Percentiles rank a stretch among this genome's conserved stretches.
Evolutionary conservation across 164 flowering plant species (phyloP).

Genomic region (Hamamelis virginiana): DNA sequence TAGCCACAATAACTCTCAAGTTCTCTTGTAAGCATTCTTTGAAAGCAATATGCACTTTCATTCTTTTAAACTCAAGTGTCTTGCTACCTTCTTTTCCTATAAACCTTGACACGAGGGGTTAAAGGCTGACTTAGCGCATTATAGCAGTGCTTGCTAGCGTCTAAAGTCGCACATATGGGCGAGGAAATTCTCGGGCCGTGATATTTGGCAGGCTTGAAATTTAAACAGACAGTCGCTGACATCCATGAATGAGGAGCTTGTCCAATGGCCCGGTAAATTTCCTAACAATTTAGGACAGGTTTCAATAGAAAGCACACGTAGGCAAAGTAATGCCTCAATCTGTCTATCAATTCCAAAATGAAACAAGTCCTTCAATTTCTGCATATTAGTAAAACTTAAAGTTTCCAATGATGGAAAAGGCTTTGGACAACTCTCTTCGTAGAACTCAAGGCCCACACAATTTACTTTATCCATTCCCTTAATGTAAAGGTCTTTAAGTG

Average conservation of each 20-base stretch:
- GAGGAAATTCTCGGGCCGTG: too few species aligned
- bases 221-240: not conserved
- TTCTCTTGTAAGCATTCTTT: too few species aligned
- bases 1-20: too few species aligned
- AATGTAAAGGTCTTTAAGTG: constrained; percentile 12
- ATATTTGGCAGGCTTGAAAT: not conserved
- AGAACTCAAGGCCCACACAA: not conserved
- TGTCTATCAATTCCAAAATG: not conserved
- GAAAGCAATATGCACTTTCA: too few species aligned
- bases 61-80: too few species aligned
- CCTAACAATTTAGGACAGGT: constrained; percentile 9
- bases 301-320: constrained; percentile 8
- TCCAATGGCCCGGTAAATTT: constrained; percentile 1
- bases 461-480: not conserved
- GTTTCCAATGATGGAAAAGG: constrained; percentile 18
- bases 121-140: too few species aligned
- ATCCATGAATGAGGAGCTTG: not conserved
- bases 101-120: too few species aligned
- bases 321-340: constrained; percentile 5
- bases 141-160: too few species aligned
- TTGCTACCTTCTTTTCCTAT: too few species aligned
- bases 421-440: not conserved
- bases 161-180: too few species aligned
- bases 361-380: constrained; percentile 4
- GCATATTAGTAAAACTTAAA: constrained; percentile 2